Evolutionary conservation across 2,329 filamentous ascomycete species (phyloP), one percentile per base, ranked within the genome.

Genomic region (Ceratocystis cubensis): DNA sequence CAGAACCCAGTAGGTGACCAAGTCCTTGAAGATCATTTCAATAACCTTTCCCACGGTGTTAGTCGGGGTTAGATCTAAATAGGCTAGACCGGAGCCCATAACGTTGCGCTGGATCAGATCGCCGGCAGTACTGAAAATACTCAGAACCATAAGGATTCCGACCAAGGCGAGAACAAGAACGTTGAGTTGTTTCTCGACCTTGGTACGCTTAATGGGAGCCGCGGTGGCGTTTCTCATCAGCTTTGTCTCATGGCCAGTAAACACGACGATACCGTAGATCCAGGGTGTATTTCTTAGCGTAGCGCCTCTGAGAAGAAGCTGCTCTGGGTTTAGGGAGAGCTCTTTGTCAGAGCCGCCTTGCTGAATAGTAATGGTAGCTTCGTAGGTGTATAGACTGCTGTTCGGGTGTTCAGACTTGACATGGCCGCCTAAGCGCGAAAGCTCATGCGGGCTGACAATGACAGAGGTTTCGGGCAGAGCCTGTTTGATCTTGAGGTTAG

Each of bases 401-500:
- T 99, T 99, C 25, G 94, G 94, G 75, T 97, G 94, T 76, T 99
- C 94, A 1, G 93, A 97, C 72, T 90, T 88, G 71, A 99, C 80
- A 69, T 88, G 88, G 37, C 94, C 94, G 61, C 89, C 89, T 2
- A 99, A 78, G 69, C 93, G 83, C 73, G 91, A 90, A 69, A 99
- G 79, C 72, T 97, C 93, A 70, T 83, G 86, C 20, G 91, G 85
- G 73, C 90, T 96, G 68, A 99, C 91, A 73, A 96, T 81, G 69
- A 88, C 82, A 15, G 88, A 86, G 0, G 94, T 99, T 78, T 99
- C 94, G 0, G 94, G 93, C 65, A 96, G 86, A 1, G 87, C 93
- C 78, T 99, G 94, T 78, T 99, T 99, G 78, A 99, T 96, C 78
- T 99, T 99, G 71, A 99, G 79, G 74, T 99, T 99, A 22, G 94